Conservation (phyloP, 371 early-diverging fungal species). For the Mycotypha africana region DNA sequence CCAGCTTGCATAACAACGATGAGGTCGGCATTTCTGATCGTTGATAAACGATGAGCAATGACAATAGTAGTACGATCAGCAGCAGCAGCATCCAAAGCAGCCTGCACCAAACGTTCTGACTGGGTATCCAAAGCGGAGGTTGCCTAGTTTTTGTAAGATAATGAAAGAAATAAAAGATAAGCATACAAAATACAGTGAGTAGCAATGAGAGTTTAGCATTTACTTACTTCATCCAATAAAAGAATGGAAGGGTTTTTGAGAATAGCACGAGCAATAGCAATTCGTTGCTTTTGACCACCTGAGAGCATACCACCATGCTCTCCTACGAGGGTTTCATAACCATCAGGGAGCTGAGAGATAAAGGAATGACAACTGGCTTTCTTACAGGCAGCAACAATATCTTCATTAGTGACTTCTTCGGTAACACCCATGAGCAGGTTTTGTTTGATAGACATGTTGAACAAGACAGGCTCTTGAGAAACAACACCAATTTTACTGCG, state of each 20-base stretch:
- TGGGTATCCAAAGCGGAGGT: constrained; percentile 76
- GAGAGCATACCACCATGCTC: constrained; percentile 73
- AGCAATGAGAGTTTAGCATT: too few relatives aligned
- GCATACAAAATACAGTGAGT: too few relatives aligned
- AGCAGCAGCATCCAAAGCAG: constrained; percentile 74
- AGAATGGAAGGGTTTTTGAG: constrained; percentile 41
- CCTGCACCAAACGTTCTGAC: constrained; percentile 79
- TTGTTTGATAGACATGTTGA: constrained; percentile 74
- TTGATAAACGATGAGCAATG: constrained; percentile 88
- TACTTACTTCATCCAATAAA: constrained; percentile 41
- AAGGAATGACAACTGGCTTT: constrained; percentile 74
- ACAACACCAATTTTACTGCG: constrained; percentile 83
- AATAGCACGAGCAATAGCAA: constrained; percentile 47
- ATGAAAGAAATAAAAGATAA: constrained; percentile 5
- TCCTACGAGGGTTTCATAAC: constrained; percentile 65
- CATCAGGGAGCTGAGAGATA: constrained; percentile 67
- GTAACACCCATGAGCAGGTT: constrained; percentile 71
- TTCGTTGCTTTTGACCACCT: constrained; percentile 71
- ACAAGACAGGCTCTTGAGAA: constrained; percentile 86
- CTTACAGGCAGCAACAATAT: constrained; percentile 57
- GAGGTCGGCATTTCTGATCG: constrained; percentile 73
- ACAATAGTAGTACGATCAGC: constrained; percentile 84
- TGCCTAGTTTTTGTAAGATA: constrained; percentile 31
- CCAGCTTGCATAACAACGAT: constrained; percentile 82
- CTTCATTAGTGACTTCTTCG: constrained; percentile 45